These are phyloP conservation scores for Fusarium algeriense DNA, from an alignment of 2,329 filamentous ascomycete genomes.

Conservation along the genomic window DNA sequence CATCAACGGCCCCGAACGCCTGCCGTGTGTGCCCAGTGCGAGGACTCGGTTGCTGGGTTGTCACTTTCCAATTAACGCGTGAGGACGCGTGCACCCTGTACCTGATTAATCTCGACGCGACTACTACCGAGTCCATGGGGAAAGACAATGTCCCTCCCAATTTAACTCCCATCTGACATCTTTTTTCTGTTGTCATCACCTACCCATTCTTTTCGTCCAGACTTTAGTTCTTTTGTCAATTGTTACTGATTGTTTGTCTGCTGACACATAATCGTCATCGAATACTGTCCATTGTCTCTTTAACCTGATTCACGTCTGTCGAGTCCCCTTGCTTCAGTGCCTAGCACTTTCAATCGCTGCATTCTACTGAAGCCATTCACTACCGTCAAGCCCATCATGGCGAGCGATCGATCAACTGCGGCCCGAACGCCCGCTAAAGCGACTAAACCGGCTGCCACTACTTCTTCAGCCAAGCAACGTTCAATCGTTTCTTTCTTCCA, in stretches of 20 bases:
- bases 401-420: conserved; percentile 45
- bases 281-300: not conserved
- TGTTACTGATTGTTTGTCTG: conserved; percentile 6
- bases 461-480: conserved; percentile 56
- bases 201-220: conserved; percentile 1
- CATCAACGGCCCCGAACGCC: not conserved
- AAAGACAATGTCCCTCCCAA: not conserved
- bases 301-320: conserved; percentile 36
- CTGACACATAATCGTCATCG: not conserved
- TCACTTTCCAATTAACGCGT: conserved; percentile 44
- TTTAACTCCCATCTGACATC: conserved; percentile 9
- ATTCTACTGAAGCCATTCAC: conserved; percentile 9
- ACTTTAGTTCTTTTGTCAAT: conserved; percentile 11
- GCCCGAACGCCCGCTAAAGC: conserved; percentile 53
- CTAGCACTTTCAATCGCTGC: conserved; percentile 1
- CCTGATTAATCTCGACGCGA: conserved; percentile 38
- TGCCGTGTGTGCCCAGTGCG: conserved; percentile 9
- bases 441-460: conserved; percentile 45
- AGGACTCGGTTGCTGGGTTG: conserved; percentile 22
- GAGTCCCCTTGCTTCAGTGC: not conserved
- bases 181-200: not conserved
- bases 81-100: conserved; percentile 39
- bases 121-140: conserved; percentile 8
- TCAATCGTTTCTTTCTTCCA: conserved; percentile 61
- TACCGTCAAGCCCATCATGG: conserved; percentile 44